Conservation (phyloP, 1,139 yeast genomes). For the Protomyces gravidus region DNA sequence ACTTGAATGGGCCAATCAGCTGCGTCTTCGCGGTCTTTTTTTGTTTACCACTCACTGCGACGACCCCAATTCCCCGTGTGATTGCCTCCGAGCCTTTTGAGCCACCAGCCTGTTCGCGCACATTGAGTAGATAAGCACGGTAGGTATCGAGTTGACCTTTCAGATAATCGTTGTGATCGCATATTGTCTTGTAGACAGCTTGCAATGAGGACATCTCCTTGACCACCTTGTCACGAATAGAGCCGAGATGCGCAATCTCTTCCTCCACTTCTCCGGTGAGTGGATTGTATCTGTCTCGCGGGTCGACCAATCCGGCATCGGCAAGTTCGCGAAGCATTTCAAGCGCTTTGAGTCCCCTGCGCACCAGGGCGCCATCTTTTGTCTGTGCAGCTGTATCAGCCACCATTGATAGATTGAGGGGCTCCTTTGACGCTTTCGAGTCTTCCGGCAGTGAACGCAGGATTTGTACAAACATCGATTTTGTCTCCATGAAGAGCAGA, state of each 20-base stretch:
- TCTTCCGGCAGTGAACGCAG: constrained; percentile 42
- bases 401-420: constrained; percentile 39
- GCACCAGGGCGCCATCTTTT: constrained; percentile 39
- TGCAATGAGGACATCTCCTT: constrained; percentile 41
- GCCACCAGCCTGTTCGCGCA: constrained; percentile 41
- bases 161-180: constrained; percentile 44
- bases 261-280: constrained; percentile 42
- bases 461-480: constrained; percentile 43
- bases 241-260: constrained; percentile 43
- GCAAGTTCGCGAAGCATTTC: constrained; percentile 41
- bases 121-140: constrained; percentile 42
- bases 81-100: constrained; percentile 33
- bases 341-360: constrained; percentile 42
- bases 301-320: constrained; percentile 35
- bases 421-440: constrained; percentile 38
- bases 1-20: constrained; percentile 39
- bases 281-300: constrained; percentile 38
- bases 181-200: constrained; percentile 41
- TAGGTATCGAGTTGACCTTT: constrained; percentile 43
- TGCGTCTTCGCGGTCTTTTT: constrained; percentile 34
- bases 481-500: constrained; percentile 43
- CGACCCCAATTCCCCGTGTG: constrained; percentile 34
- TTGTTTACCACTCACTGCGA: constrained; percentile 36
- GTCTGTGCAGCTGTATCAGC: constrained; percentile 42
- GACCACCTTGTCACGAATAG: constrained; percentile 41